These are phyloP conservation scores for Tagetes patula DNA, from an alignment of 129 eudicot genomes.

Conservation along the genomic window DNA sequence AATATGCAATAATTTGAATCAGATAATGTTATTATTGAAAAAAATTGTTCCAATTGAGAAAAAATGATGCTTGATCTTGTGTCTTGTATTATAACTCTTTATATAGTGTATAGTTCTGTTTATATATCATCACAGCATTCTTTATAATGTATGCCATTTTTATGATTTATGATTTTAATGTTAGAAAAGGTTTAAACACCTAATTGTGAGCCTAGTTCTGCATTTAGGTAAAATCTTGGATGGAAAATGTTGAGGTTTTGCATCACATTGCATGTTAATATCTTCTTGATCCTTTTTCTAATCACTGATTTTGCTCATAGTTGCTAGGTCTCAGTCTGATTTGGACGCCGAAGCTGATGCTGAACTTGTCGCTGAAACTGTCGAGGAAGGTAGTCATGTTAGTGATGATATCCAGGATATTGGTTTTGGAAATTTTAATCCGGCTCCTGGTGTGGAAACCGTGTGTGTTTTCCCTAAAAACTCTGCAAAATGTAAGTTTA, in stretches of 20 bases:
- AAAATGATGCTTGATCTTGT: not conserved
- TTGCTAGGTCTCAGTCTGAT: constrained; percentile 83
- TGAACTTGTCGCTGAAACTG: constrained; percentile 45
- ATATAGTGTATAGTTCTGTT: not conserved
- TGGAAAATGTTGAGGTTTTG: constrained; percentile 11
- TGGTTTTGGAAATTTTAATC: constrained; percentile 54
- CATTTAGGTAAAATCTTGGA: constrained; percentile 1
- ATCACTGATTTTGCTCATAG: constrained; percentile 35
- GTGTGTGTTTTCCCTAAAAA: constrained; percentile 92
- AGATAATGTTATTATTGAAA: not conserved
- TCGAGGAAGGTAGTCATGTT: constrained; percentile 58
- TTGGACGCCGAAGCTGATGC: constrained; percentile 49
- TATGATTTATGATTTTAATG: not conserved
- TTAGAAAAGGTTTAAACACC: not conserved
- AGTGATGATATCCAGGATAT: constrained; percentile 73
- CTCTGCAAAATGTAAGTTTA: constrained; percentile 52
- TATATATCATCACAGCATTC: not conserved
- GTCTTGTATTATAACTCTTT: not conserved
- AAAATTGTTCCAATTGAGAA: too few species aligned
- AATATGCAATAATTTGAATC: not conserved
- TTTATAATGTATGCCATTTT: not conserved
- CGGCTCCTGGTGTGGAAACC: constrained; percentile 87
- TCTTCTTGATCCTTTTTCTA: constrained; percentile 2
- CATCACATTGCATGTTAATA: constrained; percentile 8
- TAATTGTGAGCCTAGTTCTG: not conserved